These are phyloP conservation scores for Mycena chlorophos DNA, from an alignment of 768 basidiomycete genomes.

Conservation along the genomic window DNA sequence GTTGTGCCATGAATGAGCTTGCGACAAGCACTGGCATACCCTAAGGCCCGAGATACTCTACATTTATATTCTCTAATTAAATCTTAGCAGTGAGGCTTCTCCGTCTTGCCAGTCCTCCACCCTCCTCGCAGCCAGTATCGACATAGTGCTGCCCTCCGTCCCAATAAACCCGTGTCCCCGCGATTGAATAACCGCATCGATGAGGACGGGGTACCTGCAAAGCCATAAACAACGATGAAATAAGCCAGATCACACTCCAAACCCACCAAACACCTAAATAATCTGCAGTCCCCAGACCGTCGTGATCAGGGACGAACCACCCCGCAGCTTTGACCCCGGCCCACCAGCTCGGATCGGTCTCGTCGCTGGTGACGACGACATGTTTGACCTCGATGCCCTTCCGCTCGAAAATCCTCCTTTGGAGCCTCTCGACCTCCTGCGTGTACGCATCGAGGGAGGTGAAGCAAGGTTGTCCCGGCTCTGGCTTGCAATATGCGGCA, in stretches of 20 bases:
- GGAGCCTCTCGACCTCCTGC: constrained; percentile 28
- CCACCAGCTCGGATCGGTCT: constrained; percentile 19
- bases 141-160: constrained; percentile 48
- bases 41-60: no score
- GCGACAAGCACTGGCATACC: no score
- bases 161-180: constrained; percentile 49
- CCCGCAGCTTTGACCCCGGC: constrained; percentile 24
- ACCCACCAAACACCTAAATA: constrained; percentile 34
- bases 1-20: no score
- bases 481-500: constrained; percentile 24
- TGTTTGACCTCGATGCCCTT: constrained; percentile 24
- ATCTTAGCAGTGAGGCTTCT: background rate
- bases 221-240: background rate
- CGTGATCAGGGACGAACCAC: constrained; percentile 36
- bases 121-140: constrained; percentile 40
- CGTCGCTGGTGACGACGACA: constrained; percentile 39
- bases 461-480: constrained; percentile 14
- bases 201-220: constrained; percentile 30
- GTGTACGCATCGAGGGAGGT: constrained; percentile 23
- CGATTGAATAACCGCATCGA: constrained; percentile 52
- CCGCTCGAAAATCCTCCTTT: constrained; percentile 17
- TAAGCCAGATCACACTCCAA: background rate
- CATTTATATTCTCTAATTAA: no score
- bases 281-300: constrained; percentile 25
- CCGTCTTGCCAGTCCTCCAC: constrained; percentile 49